phyloP scores from a whole-genome alignment of 306 rosid species.

The Vachellia collinsii region DNA sequence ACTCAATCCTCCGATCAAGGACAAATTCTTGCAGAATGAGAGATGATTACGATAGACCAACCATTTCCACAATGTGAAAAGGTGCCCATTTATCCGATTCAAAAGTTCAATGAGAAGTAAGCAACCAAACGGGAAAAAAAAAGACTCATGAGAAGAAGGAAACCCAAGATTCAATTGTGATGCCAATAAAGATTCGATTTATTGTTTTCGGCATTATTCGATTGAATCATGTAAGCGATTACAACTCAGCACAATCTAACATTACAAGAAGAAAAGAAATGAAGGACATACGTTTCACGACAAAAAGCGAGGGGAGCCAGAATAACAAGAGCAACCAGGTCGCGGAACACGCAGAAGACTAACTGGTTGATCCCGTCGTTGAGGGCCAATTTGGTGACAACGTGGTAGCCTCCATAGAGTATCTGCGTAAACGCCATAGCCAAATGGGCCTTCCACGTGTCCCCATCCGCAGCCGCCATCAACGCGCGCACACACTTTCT shows the following conservation, averaged over 20 bases:
- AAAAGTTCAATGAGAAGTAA: not conserved
- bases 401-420: slow-evolving; percentile 87
- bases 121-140: not conserved
- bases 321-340: slow-evolving; percentile 70
- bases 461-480: slow-evolving; percentile 49
- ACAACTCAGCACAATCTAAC: not conserved
- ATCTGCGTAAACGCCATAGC: slow-evolving; percentile 80
- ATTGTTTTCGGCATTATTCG: not conserved
- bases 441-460: slow-evolving; percentile 68
- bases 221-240: slow-evolving; percentile 1
- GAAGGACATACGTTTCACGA: slow-evolving; percentile 66
- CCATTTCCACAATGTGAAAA: not conserved
- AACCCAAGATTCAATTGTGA: not conserved
- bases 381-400: slow-evolving; percentile 90
- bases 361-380: slow-evolving; percentile 83
- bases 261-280: not conserved
- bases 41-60: not conserved
- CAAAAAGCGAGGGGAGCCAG: slow-evolving; percentile 76
- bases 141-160: not conserved
- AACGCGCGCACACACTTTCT: not conserved
- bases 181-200: not conserved
- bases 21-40: not conserved
- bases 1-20: not conserved
- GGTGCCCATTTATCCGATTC: slow-evolving; percentile 13
- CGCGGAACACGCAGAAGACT: slow-evolving; percentile 80